Evolutionary conservation across 2,329 filamentous ascomycete genomes (phyloP), one percentile per base, ranked within the genome.

Genomic region (Cladobotryum protrusum): DNA sequence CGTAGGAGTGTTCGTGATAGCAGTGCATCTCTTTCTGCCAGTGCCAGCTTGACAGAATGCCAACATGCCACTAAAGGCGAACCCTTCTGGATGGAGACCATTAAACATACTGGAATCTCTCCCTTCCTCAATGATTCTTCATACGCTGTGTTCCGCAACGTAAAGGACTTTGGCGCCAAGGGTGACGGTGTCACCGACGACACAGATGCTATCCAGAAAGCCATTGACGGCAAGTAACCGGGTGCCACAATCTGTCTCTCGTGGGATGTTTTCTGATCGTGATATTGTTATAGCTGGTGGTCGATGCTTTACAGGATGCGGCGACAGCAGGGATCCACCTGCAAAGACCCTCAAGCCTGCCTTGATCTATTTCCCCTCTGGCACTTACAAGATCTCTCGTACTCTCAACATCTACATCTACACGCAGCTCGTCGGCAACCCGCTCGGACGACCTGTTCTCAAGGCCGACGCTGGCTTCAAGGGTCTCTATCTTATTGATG

Each of bases 181-280:
- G 62, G 62, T 4, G 62, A 64, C 47, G 62, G 62, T 6, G 43
- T 45, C 20, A 49, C 50, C 5, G 50, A 52, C n/a, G 89, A 93
- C 63, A 93, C 89, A 0, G 81, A 71, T 1, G 87, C 89, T 41
- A 93, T 95, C 75, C 93, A 95, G 72, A 68, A 72, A 47, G 87
- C 88, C 53, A 85, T 95, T 61, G 74, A 53, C 1, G 51, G 45
- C 42, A 41, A 11, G 45, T n/a, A 18, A 20, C 29, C 6, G 8
- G 5, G 5, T n/a, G 15, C 12, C 14, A 1, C 9, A 7, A 18
- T 17, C 40, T 43, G 40, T 7, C 2, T 33, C 13, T 15, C 24
- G 11, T 29, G 24, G n/a, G 29, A 2, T 4, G 1, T 2, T 18
- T 15, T 42, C 32, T 42, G 32, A 48, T 17, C 3, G 29, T 39